A percentile compares a stretch with the other conserved stretches of the same genome.
phyloP scores from a whole-genome alignment of 148 eudicot genomes.

The Selenicereus undatus region DNA sequence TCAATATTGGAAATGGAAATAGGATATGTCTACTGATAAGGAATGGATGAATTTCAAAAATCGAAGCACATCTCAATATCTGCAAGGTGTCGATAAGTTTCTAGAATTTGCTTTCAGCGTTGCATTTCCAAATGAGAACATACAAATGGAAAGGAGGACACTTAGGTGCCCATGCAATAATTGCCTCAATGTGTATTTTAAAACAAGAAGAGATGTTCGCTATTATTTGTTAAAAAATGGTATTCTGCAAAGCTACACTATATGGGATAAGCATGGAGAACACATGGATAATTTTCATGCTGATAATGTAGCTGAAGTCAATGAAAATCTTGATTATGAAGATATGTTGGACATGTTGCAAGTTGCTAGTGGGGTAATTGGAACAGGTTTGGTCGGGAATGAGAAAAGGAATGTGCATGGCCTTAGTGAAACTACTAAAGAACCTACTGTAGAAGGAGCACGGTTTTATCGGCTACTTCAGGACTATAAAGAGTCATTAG shows the following conservation, averaged over 20 bases:
- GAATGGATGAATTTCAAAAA: too few relatives aligned
- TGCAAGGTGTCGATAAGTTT: too few relatives aligned
- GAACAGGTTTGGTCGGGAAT: not conserved
- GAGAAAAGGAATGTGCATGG: not conserved
- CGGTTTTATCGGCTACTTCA: not conserved
- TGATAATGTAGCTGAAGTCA: not conserved
- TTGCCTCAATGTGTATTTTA: not conserved
- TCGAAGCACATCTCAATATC: too few relatives aligned
- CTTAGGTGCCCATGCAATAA: not conserved
- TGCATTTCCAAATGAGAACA: not conserved
- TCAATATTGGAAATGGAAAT: too few relatives aligned
- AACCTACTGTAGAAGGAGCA: not conserved
- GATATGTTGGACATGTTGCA: not conserved
- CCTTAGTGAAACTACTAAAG: not conserved
- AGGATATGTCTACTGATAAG: too few relatives aligned
- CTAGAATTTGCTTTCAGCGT: too few relatives aligned
- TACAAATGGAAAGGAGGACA: not conserved
- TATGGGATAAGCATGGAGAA: not conserved
- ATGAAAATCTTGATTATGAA: not conserved
- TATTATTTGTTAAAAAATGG: not conserved
- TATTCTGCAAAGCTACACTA: slow-evolving; percentile 1
- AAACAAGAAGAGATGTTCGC: not conserved
- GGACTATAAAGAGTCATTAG: not conserved
- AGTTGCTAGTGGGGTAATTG: not conserved
- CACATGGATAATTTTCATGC: not conserved